Base-by-base conservation (phyloP, 2,329 filamentous ascomycete genomes). In the Colletotrichum gigasporum region DNA sequence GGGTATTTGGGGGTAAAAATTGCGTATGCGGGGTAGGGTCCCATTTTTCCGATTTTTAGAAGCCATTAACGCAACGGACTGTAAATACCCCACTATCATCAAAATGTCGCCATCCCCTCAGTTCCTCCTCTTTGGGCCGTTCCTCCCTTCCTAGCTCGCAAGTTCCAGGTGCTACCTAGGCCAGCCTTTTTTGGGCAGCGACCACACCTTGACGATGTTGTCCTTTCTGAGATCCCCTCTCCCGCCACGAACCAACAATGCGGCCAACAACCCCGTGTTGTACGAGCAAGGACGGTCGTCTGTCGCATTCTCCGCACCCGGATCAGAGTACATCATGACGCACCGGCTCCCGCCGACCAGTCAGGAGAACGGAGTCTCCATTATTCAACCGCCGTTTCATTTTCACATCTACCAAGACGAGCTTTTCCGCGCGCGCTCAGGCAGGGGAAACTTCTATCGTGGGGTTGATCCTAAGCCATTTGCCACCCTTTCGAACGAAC, bases 361-460 rank as follows among this genome's bases (percentile, higher is more conserved):
- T 39, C 5, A 28, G 7, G 57, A 45, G 12, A 37, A 54, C 10
- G 57, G 50, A 16, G 66, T 50, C 16, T 68, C 67, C n/a, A 67
- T 72, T 6, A 56, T 71, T 28, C 28, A 59, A 18, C 71, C 71
- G 28, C 71, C 71, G 4, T 67, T 69, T 28, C 71, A 72, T 53
- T 69, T 66, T 30, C 71, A 72, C 55, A 59, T 72, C 57, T 62
- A 67, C 55, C 70, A 71, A 53, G 53, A 59, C 16, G 71, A 72
- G 47, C 37, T 61, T 20, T 71, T 71, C 59, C 62, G 54, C 24
- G 53, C 70, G 12, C 41, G 44, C 2, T 60, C 64, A 1, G 71
- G 71, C 10, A 57, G 34, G 9, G 70, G 60, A 24, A 59, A 47
- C n/a, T 65, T 70, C 24, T 71, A 54, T n/a, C 54, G 55, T 16